Evolutionary conservation across 148 eudicot species (phyloP).

Genomic region (Cornus suecica): DNA sequence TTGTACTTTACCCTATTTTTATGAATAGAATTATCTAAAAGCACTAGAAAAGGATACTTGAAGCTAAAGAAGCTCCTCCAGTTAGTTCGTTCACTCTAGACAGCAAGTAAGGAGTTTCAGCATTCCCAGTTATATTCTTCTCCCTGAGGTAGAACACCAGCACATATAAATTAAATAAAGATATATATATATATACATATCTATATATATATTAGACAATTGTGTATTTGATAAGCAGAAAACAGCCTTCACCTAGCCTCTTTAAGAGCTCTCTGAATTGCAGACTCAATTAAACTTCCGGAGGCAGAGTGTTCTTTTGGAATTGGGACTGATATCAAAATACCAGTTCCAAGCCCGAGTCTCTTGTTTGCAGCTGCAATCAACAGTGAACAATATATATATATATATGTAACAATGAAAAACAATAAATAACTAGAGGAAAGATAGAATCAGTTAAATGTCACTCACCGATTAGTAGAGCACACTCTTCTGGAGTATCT

Average conservation of each 20-base stretch:
- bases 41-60: constrained; percentile 74
- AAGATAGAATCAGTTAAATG: constrained; percentile 2
- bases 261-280: constrained; percentile 72
- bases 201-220: background rate
- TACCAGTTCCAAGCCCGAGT: constrained; percentile 71
- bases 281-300: constrained; percentile 73
- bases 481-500: constrained; percentile 81
- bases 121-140: constrained; percentile 75
- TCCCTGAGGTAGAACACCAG: constrained; percentile 47
- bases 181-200: background rate
- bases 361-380: constrained; percentile 61
- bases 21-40: background rate
- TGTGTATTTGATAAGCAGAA: background rate
- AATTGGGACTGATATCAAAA: constrained; percentile 87
- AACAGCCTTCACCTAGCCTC: constrained; percentile 65
- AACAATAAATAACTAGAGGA: background rate
- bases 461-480: constrained; percentile 68
- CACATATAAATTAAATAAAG: background rate
- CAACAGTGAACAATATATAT: background rate
- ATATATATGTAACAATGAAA: background rate
- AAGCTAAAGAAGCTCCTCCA: constrained; percentile 91
- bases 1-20: too few relatives aligned
- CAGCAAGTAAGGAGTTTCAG: constrained; percentile 97
- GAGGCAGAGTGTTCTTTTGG: constrained; percentile 86
- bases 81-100: constrained; percentile 84